Percentiles rank a stretch among this genome's conserved stretches.
These are phyloP conservation scores for Cymbidium sinense DNA, from an alignment of 106 monocot species.

Conservation along the genomic window DNA sequence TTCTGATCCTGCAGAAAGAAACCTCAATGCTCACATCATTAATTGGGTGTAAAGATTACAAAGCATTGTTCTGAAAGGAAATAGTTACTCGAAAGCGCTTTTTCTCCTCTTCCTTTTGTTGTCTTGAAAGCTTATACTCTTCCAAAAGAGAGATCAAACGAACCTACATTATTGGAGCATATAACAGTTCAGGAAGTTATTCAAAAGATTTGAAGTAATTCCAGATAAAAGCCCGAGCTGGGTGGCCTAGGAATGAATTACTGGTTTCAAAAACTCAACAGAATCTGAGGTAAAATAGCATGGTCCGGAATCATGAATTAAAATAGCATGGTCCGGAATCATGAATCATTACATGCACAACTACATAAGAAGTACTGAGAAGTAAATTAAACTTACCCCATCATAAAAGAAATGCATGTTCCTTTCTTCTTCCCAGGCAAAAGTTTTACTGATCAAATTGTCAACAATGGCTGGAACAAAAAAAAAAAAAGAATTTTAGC, in stretches of 20 bases:
- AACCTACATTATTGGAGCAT: constrained; percentile 34
- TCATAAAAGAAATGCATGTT: constrained; percentile 19
- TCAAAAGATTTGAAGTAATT: neutral
- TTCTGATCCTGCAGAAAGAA: constrained; percentile 57
- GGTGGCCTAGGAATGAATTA: neutral
- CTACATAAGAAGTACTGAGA: neutral
- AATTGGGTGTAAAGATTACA: too few relatives aligned
- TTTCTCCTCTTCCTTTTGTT: constrained; percentile 88
- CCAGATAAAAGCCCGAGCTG: neutral
- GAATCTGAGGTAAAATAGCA: too few relatives aligned
- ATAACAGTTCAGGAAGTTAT: neutral
- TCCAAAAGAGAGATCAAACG: constrained; percentile 76
- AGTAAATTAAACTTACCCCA: constrained; percentile 16
- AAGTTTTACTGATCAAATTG: constrained; percentile 15
- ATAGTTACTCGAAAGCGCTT: constrained; percentile 50
- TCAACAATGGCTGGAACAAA: constrained; percentile 22
- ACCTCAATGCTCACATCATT: neutral
- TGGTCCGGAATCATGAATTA: too few relatives aligned
- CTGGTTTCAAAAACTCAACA: too few relatives aligned
- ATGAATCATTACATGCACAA: neutral
- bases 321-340: neutral
- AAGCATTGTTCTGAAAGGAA: neutral
- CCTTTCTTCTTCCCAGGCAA: constrained; percentile 22
- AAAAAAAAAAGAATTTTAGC: neutral
- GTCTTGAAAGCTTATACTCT: constrained; percentile 66